phyloP scores from a whole-genome alignment of 2,329 filamentous ascomycete genomes.

The Neonectria coccinea region DNA sequence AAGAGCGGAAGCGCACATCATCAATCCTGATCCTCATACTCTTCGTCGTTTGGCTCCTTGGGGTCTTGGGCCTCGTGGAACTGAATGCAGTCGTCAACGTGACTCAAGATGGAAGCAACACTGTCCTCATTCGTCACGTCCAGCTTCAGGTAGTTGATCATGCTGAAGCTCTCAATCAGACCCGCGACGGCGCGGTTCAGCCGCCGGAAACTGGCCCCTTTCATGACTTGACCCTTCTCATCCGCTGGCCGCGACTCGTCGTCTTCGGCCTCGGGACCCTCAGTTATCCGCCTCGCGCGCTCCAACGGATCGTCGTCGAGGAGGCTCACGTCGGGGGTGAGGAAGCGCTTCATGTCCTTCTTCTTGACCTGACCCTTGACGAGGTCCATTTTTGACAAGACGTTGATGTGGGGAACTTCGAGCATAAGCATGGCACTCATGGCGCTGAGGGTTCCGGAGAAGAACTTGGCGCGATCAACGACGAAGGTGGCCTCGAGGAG shows the following conservation, averaged over 20 bases:
- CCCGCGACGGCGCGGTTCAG: slow-evolving; percentile 90
- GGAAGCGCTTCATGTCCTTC: slow-evolving; percentile 88
- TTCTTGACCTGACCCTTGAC: slow-evolving; percentile 90
- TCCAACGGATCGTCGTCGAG: slow-evolving; percentile 82
- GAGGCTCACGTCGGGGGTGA: slow-evolving; percentile 85
- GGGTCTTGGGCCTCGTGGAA: slow-evolving; percentile 95
- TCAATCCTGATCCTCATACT: slow-evolving; percentile 55
- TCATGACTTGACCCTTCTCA: slow-evolving; percentile 78
- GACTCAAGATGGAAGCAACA: slow-evolving; percentile 83
- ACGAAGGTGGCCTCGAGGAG: slow-evolving; percentile 96
- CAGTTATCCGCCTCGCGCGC: slow-evolving; percentile 53
- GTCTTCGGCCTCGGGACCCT: slow-evolving; percentile 57
- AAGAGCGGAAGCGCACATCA: slow-evolving; percentile 3
- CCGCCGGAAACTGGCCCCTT: slow-evolving; percentile 81
- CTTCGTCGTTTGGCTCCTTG: slow-evolving; percentile 77
- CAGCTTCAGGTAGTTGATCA: slow-evolving; percentile 94
- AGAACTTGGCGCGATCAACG: slow-evolving; percentile 96
- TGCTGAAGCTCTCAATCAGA: slow-evolving; percentile 96
- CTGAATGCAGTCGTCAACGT: slow-evolving; percentile 94
- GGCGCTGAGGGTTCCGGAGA: slow-evolving; percentile 92
- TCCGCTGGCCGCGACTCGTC: slow-evolving; percentile 70
- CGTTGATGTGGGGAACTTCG: slow-evolving; percentile 95
- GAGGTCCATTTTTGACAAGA: slow-evolving; percentile 97
- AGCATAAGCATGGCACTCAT: slow-evolving; percentile 99
- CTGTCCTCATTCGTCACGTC: slow-evolving; percentile 94